Evolutionary conservation across 129 eudicot genomes (phyloP).

Genomic region (Tagetes erecta): DNA sequence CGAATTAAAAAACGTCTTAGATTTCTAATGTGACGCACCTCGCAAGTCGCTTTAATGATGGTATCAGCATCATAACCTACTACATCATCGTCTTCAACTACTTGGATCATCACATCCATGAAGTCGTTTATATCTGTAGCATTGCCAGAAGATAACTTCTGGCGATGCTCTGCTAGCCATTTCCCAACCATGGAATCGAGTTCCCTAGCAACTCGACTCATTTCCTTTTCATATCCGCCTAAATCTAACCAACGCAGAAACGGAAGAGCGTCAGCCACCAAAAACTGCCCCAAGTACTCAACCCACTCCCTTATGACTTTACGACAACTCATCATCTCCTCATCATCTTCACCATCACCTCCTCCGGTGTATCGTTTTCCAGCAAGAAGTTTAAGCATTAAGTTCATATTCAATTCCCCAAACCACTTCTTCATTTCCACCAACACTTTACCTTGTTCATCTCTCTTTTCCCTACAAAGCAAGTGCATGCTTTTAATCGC

Average conservation of each 20-base stretch:
- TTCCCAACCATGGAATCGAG: slow-evolving; percentile 21
- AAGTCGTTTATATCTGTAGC: slow-evolving; percentile 7
- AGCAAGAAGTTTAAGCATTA: slow-evolving; percentile 16
- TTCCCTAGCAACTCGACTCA: slow-evolving; percentile 18
- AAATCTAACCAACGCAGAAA: slow-evolving; percentile 37
- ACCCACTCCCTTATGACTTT: slow-evolving; percentile 20
- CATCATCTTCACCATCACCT: not conserved
- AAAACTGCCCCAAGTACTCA: slow-evolving; percentile 21
- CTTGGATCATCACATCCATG: slow-evolving; percentile 28
- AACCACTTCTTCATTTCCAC: slow-evolving; percentile 47
- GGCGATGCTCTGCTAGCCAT: slow-evolving; percentile 31
- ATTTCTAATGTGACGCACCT: not conserved
- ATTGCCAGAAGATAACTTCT: not conserved
- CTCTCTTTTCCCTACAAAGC: slow-evolving; percentile 16
- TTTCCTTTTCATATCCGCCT: slow-evolving; percentile 29
- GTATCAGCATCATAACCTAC: slow-evolving; percentile 16
- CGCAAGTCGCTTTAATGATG: slow-evolving; percentile 25
- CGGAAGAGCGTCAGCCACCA: slow-evolving; percentile 29
- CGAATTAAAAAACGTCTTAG: not conserved
- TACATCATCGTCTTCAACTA: not conserved
- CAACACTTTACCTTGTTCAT: not conserved
- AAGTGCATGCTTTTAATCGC: slow-evolving; percentile 2
- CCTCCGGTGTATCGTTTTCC: slow-evolving; percentile 21
- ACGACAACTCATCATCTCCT: slow-evolving; percentile 18
- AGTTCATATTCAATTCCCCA: slow-evolving; percentile 26